phyloP scores from a whole-genome alignment of 2,329 filamentous ascomycete genomes.

The Fusarium sp. region DNA sequence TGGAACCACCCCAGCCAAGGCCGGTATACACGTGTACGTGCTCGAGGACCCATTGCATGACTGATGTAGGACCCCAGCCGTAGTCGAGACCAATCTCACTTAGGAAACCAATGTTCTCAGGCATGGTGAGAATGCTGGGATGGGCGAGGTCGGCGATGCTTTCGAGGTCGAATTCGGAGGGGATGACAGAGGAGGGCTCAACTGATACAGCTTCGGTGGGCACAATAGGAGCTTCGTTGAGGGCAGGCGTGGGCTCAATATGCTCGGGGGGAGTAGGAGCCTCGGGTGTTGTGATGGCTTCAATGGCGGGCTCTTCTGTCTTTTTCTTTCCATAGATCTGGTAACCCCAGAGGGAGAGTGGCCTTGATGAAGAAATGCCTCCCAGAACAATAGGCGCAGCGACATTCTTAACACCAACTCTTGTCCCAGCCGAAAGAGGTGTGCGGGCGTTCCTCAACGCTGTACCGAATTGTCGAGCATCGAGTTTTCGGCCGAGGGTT shows the following conservation, averaged over 20 bases:
- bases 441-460: constrained; percentile 44
- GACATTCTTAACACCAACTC: constrained; percentile 39
- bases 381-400: constrained; percentile 51
- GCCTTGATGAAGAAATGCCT: constrained; percentile 50
- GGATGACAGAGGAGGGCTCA: constrained; percentile 40
- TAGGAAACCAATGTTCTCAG: constrained; percentile 85
- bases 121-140: constrained; percentile 68
- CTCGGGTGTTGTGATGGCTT: constrained; percentile 33
- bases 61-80: constrained; percentile 81
- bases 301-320: constrained; percentile 39
- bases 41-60: constrained; percentile 83
- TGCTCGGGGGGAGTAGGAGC: constrained; percentile 37
- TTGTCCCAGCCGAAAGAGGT: constrained; percentile 41
- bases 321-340: constrained; percentile 47
- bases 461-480: constrained; percentile 56
- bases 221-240: constrained; percentile 34
- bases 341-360: constrained; percentile 54
- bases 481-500: constrained; percentile 49
- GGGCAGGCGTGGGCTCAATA: constrained; percentile 19
- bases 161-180: constrained; percentile 53
- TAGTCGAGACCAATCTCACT: constrained; percentile 87
- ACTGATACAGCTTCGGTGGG: constrained; percentile 39
- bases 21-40: constrained; percentile 82
- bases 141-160: constrained; percentile 54
- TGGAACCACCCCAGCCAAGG: constrained; percentile 85